phyloP scores from a whole-genome alignment of 73 alveolate species.

The Tetrahymena elliotti region DNA sequence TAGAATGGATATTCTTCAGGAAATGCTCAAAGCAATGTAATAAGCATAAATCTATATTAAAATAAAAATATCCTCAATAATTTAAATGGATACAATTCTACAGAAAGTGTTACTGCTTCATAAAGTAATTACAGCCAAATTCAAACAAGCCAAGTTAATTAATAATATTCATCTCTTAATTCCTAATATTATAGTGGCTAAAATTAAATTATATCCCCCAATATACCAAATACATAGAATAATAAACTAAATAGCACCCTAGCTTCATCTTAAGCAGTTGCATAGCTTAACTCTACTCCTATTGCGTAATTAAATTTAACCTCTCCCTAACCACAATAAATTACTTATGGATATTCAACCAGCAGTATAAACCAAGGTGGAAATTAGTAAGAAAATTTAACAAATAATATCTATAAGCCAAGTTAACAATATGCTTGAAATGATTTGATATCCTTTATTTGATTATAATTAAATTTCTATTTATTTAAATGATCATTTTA shows the following conservation, averaged over 20 bases:
- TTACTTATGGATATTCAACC: background rate
- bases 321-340: background rate
- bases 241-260: background rate
- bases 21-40: background rate
- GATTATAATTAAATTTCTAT: background rate
- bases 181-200: background rate
- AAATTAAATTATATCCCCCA: background rate
- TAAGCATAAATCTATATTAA: background rate
- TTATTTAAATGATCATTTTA: no score
- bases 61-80: background rate
- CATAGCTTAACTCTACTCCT: background rate
- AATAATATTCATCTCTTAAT: background rate
- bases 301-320: background rate
- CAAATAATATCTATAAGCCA: background rate
- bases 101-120: background rate
- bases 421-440: background rate
- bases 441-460: background rate
- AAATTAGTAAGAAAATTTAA: background rate
- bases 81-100: background rate
- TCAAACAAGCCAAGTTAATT: background rate
- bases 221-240: background rate
- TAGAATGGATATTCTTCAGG: background rate
- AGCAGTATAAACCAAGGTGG: background rate
- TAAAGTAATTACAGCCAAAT: background rate
- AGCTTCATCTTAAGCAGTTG: background rate